phyloP scores from a whole-genome alignment of 2,329 filamentous ascomycete species.

The Fonsecaea pugnacius region DNA sequence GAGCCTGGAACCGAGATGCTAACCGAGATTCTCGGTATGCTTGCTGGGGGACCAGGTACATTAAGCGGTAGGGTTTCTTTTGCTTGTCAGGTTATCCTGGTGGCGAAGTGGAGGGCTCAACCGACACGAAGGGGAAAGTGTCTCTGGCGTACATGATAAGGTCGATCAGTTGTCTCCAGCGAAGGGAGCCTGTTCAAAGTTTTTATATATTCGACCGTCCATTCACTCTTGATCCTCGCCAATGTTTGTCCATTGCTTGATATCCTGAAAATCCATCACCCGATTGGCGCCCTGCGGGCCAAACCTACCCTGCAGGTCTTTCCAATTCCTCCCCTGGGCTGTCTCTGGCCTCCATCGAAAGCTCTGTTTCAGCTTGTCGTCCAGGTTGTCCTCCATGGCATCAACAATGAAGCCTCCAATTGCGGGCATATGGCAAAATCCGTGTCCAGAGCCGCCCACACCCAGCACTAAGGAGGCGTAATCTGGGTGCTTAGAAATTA shows the following conservation, averaged over 20 bases:
- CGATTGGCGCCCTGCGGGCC: constrained; percentile 49
- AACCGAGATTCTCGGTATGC: background rate
- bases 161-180: background rate
- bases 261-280: constrained; percentile 55
- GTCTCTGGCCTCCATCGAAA: constrained; percentile 60
- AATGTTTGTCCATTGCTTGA: constrained; percentile 47
- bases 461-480: constrained; percentile 52
- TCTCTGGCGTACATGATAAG: background rate
- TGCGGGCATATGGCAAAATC: constrained; percentile 58
- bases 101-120: background rate
- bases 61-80: background rate
- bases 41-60: background rate
- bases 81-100: background rate
- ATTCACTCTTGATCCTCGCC: background rate
- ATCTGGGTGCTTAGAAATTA: constrained; percentile 57
- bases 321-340: constrained; percentile 53
- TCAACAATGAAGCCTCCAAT: constrained; percentile 58
- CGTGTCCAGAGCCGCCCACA: constrained; percentile 58
- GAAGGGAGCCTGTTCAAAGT: background rate
- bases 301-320: constrained; percentile 54
- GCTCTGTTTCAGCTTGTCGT: constrained; percentile 48
- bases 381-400: constrained; percentile 52
- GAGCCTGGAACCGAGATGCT: background rate
- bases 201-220: background rate
- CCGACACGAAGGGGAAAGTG: background rate